Conservation (phyloP, 352 stramenopile species). For the Globisporangium spinosum region DNA sequence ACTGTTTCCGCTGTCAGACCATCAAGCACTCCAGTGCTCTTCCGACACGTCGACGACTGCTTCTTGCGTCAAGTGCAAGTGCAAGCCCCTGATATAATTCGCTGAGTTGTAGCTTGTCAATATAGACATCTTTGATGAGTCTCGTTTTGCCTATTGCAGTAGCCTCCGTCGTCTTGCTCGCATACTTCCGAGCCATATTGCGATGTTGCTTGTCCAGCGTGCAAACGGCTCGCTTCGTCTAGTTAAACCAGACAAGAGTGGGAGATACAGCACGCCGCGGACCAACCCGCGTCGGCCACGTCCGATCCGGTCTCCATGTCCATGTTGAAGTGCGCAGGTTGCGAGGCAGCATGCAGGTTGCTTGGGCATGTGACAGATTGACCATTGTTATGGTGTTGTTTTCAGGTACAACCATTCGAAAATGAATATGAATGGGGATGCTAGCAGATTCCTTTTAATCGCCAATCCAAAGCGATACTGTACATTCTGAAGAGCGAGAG, state of each 20-base stretch:
- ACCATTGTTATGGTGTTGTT: background rate
- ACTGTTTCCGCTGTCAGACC: background rate
- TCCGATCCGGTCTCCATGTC: background rate
- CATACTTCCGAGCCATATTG: background rate
- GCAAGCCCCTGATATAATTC: background rate
- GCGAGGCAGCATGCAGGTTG: background rate
- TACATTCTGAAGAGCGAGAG: background rate
- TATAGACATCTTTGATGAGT: background rate
- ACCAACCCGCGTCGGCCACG: background rate
- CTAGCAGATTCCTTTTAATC: background rate
- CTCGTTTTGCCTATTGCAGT: background rate
- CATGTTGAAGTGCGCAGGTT: background rate
- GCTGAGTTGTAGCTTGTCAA: background rate
- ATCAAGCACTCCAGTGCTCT: background rate
- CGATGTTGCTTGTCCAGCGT: background rate
- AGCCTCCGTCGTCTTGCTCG: background rate
- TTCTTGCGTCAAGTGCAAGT: background rate
- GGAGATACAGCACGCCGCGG: background rate
- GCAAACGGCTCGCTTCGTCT: background rate
- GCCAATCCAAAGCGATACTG: background rate
- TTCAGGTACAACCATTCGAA: background rate
- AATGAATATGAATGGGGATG: background rate
- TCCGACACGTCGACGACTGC: background rate
- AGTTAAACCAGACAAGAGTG: background rate
- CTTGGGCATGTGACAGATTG: background rate